phyloP scores from a whole-genome alignment of 352 stramenopile species.

The Aphanomyces invadans region DNA sequence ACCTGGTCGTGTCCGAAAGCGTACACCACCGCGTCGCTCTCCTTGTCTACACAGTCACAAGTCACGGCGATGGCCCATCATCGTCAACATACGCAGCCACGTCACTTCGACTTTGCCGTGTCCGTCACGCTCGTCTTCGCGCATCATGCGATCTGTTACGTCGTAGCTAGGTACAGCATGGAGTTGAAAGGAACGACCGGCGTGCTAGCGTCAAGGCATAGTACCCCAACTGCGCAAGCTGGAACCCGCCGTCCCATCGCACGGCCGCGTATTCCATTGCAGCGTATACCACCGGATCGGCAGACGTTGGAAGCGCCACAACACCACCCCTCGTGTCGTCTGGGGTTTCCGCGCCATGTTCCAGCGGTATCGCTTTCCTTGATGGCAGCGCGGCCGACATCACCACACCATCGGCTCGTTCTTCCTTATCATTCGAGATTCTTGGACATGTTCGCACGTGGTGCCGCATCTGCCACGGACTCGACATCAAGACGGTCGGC shows the following conservation, averaged over 20 bases:
- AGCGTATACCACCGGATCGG: background rate
- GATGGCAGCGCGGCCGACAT: no score
- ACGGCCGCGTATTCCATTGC: slow-evolving; percentile 16
- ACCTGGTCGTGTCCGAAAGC: slow-evolving; percentile 4
- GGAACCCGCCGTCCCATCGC: slow-evolving; percentile 1
- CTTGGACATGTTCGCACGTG: background rate
- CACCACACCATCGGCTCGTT: no score
- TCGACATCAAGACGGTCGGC: background rate
- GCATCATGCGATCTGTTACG: slow-evolving; percentile 13
- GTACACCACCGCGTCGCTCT: slow-evolving; percentile 5
- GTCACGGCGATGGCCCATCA: no score
- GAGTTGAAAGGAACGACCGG: background rate
- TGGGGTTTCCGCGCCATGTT: no score
- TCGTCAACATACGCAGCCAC: slow-evolving; percentile 7
- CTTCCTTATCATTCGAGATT: background rate
- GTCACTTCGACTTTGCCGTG: slow-evolving; percentile 17
- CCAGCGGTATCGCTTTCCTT: no score
- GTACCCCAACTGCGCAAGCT: slow-evolving; percentile 18
- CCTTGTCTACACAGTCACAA: background rate
- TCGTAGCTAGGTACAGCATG: background rate
- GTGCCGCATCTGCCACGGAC: background rate
- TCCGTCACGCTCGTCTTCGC: background rate
- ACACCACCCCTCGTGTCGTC: no score
- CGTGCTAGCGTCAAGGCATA: background rate
- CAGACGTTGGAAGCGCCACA: no score